Evolutionary conservation across 345 rosid genomes (phyloP).

Genomic region (Euphorbia peplus): DNA sequence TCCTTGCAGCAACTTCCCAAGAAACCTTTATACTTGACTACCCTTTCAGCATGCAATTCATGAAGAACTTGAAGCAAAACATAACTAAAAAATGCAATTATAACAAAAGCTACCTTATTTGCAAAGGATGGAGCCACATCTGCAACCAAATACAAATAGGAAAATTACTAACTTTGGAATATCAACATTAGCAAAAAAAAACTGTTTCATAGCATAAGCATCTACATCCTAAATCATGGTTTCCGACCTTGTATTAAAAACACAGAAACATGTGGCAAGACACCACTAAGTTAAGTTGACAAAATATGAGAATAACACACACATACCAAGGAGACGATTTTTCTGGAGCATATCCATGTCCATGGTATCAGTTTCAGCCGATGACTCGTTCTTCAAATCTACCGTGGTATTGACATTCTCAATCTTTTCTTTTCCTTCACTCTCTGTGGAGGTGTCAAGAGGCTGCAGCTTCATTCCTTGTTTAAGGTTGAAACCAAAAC

Average conservation of each 20-base stretch:
- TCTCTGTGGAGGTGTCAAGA: slow-evolving; percentile 53
- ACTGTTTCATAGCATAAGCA: not conserved
- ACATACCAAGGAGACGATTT: slow-evolving; percentile 46
- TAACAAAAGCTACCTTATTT: slow-evolving; percentile 46
- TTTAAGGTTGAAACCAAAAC: slow-evolving; percentile 30
- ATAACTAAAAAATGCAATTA: not conserved
- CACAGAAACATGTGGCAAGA: not conserved
- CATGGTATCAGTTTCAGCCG: slow-evolving; percentile 67
- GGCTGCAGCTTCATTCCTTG: slow-evolving; percentile 54
- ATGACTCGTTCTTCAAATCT: slow-evolving; percentile 49
- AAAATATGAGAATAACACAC: not conserved
- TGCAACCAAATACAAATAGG: slow-evolving; percentile 34
- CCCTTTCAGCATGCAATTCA: not conserved
- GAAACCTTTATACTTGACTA: not conserved
- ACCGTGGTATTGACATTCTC: slow-evolving; percentile 24
- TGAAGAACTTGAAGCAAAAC: not conserved
- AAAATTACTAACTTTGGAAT: slow-evolving; percentile 17
- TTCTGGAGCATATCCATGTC: slow-evolving; percentile 53
- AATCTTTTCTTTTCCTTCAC: slow-evolving; percentile 35
- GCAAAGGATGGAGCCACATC: slow-evolving; percentile 44
- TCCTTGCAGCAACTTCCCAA: not conserved
- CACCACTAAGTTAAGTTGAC: not conserved
- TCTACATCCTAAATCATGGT: not conserved
- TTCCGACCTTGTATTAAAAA: not conserved
- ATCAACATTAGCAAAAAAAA: not conserved